A percentile compares a stretch with the other conserved stretches of the same genome.
Evolutionary conservation across 495 filamentous ascomycete genomes (phyloP).

Genomic region (Penicillium argentinense): DNA sequence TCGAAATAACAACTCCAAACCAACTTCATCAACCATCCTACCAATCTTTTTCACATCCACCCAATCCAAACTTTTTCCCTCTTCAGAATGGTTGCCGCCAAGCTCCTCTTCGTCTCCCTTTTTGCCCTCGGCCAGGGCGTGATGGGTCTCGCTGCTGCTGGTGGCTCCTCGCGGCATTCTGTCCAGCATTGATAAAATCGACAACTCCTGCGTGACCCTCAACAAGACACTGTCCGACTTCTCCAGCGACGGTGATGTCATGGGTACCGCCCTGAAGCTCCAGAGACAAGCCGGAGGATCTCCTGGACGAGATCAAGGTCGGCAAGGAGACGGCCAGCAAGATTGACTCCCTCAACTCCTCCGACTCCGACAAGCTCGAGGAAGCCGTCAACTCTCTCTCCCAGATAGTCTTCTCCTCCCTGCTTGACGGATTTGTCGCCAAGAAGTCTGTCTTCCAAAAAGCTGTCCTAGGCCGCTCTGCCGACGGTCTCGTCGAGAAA

Average conservation of each 20-base stretch:
- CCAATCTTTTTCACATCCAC: no score
- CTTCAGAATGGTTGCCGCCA: conserved; percentile 2
- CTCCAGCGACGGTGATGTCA: background rate
- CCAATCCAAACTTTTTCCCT: no score
- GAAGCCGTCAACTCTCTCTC: background rate
- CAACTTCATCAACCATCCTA: background rate
- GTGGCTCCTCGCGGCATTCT: background rate
- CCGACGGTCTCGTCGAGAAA: conserved; percentile 1
- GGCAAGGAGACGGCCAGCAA: background rate
- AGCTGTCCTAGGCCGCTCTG: conserved; percentile 3
- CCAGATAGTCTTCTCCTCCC: background rate
- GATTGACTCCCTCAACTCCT: background rate
- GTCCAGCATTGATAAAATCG: conserved; percentile 1
- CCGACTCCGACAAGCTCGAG: conserved; percentile 1
- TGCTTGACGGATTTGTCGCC: conserved; percentile 1
- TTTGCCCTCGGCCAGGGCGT: background rate
- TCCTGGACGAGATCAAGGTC: background rate
- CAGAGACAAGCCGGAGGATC: background rate
- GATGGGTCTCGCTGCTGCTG: background rate
- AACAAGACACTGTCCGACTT: background rate
- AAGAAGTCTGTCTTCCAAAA: conserved; percentile 4
- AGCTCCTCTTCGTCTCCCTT: background rate
- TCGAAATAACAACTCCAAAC: background rate
- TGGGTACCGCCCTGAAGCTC: conserved; percentile 4
- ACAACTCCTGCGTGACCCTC: background rate